A percentile compares a stretch with the other conserved stretches of the same genome.
Evolutionary conservation across 1,284 basidiomycete genomes (phyloP).

Genomic region (Cryptococcus depauperatus): DNA sequence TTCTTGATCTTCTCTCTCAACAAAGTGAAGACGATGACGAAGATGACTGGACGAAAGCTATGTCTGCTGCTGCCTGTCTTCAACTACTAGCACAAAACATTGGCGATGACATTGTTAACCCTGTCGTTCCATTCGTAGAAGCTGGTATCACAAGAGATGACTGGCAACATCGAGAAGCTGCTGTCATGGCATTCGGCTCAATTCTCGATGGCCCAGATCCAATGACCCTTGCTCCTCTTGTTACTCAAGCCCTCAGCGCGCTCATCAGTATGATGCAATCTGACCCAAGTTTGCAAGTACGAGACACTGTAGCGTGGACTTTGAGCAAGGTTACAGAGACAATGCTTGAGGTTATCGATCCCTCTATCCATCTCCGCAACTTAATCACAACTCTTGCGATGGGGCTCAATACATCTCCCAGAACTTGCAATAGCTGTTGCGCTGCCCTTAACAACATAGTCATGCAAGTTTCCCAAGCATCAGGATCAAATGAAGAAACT

Average conservation of each 20-base stretch:
- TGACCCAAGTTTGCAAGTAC: conserved; percentile 77
- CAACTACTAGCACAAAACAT: conserved; percentile 83
- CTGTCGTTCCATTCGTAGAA: conserved; percentile 97
- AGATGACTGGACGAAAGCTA: conserved; percentile 97
- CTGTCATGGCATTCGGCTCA: conserved; percentile 96
- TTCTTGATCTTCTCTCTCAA: conserved; percentile 77
- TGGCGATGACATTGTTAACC: conserved; percentile 79
- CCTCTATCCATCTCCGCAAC: conserved; percentile 77
- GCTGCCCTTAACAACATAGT: conserved; percentile 95
- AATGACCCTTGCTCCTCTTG: conserved; percentile 68
- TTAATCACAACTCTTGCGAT: conserved; percentile 75
- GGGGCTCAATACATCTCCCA: conserved; percentile 59
- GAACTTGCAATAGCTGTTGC: conserved; percentile 90
- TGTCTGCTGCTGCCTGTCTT: conserved; percentile 94
- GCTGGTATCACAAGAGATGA: conserved; percentile 77
- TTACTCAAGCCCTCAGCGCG: conserved; percentile 86
- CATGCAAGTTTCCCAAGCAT: conserved; percentile 61
- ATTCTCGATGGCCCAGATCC: conserved; percentile 95
- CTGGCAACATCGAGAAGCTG: conserved; percentile 94
- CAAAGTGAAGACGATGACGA: conserved; percentile 97
- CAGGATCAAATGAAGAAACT: conserved; percentile 50
- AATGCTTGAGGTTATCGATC: conserved; percentile 77
- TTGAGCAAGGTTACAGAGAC: conserved; percentile 91
- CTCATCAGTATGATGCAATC: conserved; percentile 87
- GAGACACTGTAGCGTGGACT: conserved; percentile 98